Conservation (phyloP, 2,329 filamentous ascomycete species). For the Aplosporella prunicola region DNA sequence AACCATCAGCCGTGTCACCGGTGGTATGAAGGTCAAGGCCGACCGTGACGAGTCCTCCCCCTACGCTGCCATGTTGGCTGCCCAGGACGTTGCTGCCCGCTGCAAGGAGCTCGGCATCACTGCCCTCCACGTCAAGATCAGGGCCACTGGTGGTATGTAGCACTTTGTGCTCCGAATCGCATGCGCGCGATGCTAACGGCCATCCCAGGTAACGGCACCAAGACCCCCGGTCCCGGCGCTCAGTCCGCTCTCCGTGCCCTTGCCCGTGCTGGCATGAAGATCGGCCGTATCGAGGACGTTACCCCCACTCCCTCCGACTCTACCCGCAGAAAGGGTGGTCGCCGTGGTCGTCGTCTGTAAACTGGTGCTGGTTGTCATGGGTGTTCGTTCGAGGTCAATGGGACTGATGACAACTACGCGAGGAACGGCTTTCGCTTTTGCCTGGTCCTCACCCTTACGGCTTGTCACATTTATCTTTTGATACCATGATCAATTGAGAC, state of each 20-base stretch:
- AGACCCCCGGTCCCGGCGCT: constrained; percentile 98
- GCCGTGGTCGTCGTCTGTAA: constrained; percentile 99
- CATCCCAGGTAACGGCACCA: constrained; percentile 81
- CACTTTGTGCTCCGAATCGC: constrained; percentile 4
- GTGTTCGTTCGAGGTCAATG: constrained; percentile 11
- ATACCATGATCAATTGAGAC: constrained; percentile 10
- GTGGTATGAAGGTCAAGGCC: constrained; percentile 99
- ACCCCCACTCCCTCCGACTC: constrained; percentile 98
- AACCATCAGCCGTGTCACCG: constrained; percentile 99
- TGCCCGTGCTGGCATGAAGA: constrained; percentile 99
- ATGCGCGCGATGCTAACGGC: constrained; percentile 6
- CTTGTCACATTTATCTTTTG: constrained; percentile 38
- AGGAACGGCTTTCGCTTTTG: constrained; percentile 52
- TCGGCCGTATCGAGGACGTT: constrained; percentile 98
- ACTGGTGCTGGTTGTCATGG: constrained; percentile 49
- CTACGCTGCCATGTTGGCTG: constrained; percentile 99
- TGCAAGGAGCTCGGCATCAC: constrained; percentile 82
- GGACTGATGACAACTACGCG: constrained; percentile 51
- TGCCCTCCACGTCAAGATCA: constrained; percentile 99
- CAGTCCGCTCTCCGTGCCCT: constrained; percentile 98
- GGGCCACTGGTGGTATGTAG: constrained; percentile 91
- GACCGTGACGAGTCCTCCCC: constrained; percentile 97
- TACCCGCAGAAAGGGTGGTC: constrained; percentile 99
- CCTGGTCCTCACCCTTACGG: constrained; percentile 53
- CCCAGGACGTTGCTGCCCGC: constrained; percentile 82